Conservation (phyloP, 306 rosid genomes). For the Pterocarpus santalinus region DNA sequence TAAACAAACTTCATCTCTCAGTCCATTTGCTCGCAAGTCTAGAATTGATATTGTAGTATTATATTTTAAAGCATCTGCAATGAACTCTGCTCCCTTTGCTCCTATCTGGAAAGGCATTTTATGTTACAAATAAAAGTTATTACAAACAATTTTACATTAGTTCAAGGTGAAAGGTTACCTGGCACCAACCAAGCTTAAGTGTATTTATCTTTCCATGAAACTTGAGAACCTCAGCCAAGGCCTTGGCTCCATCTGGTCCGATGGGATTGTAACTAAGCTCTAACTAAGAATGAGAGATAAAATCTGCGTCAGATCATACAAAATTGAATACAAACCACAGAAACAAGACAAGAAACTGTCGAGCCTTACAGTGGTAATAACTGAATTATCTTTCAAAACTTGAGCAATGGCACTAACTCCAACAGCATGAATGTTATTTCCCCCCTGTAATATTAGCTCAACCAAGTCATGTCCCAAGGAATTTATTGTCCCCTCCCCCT, state of each 20-base stretch:
- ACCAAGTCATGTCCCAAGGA: conserved; percentile 46
- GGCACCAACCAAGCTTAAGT: conserved; percentile 99
- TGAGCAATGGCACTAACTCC: conserved; percentile 75
- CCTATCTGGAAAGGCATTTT: conserved; percentile 70
- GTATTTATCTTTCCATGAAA: conserved; percentile 84
- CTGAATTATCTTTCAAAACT: conserved; percentile 87
- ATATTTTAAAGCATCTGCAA: conserved; percentile 92
- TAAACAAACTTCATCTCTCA: conserved; percentile 84
- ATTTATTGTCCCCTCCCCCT: neutral
- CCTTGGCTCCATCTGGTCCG: conserved; percentile 97
- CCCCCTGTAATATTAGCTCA: conserved; percentile 69
- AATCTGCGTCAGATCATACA: conserved; percentile 20
- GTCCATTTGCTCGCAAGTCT: conserved; percentile 93
- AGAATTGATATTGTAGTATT: conserved; percentile 85
- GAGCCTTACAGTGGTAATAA: conserved; percentile 76
- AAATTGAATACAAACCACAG: conserved; percentile 10
- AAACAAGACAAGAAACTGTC: conserved; percentile 30
- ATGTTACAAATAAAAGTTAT: conserved; percentile 22
- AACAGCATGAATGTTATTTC: conserved; percentile 81
- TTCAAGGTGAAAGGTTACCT: conserved; percentile 64
- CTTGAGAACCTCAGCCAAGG: conserved; percentile 87
- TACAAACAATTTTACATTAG: conserved; percentile 25
- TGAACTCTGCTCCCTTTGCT: conserved; percentile 89
- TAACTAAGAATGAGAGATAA: conserved; percentile 65
- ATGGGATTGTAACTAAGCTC: conserved; percentile 95